Base-by-base conservation (phyloP, 805 yeast species). In the Saturnispora serradocipensis region DNA sequence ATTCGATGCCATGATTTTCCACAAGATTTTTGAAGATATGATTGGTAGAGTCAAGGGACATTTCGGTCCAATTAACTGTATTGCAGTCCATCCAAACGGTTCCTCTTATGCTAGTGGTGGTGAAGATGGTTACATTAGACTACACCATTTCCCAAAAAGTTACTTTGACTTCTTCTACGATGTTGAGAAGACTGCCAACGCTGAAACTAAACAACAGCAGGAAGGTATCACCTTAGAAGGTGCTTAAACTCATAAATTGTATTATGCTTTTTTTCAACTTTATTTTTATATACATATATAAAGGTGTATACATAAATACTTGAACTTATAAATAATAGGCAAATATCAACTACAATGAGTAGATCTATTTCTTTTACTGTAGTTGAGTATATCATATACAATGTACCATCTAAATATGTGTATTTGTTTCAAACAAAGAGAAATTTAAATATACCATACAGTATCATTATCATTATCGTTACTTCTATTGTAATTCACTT, bases 41-140 rank as follows among this genome's bases (percentile, higher is more conserved):
- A 83, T 93, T 58, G 99, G 98, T 59, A 84, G 97, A 72, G 91
- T 93, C 48, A 88, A 86, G 72, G 99, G 99, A 53, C 99, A 93
- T 74, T 93, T 93, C 77, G 99, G 99, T 76, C 99, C 99, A 46
- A 80, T 93, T 63, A 93, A 93, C 74, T 82, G 86, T 59, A 78
- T 93, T 56, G 96, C 96, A 32, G 86, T 88, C 50, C 96, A 89
- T 70, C 99, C 99, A 52, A 84, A 82, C 62, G 99, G 98, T 52
- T 80, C 85, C 34, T 84, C 91, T 46, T 93, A 86, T 68, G 90
- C 95, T n/a, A 84, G 95, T 53, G 99, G 99, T 48, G 96, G 97
- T 66, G 99, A 93, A 76, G 99, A 93, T 74, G 99, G 99, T 69
- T 88, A 81, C 64, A 86, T 93, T 56, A 88, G 99, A 73, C 78